Evolutionary conservation across 2,329 filamentous ascomycete species (phyloP).

Genomic region (Stromatinia cepivora): DNA sequence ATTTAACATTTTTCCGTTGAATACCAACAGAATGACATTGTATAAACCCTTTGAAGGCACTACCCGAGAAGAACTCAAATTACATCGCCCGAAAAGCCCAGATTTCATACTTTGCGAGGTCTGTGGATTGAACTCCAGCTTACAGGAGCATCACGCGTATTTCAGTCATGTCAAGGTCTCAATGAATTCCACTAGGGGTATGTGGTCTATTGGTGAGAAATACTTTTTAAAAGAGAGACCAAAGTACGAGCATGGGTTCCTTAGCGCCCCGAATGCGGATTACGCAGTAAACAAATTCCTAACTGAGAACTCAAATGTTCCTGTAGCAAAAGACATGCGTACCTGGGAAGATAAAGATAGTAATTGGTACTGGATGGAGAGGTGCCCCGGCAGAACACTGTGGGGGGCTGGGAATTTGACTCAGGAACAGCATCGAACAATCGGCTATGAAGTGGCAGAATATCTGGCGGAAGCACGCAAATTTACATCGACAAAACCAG

Average conservation of each 20-base stretch:
- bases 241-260: accelerated
- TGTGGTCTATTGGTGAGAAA: background rate
- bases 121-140: background rate
- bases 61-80: background rate
- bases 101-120: background rate
- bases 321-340: background rate
- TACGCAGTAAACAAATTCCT: background rate
- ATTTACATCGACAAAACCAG: conserved; percentile 12
- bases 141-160: background rate
- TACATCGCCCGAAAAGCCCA: background rate
- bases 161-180: conserved; percentile 10
- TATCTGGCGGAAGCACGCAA: conserved; percentile 7
- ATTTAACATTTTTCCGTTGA: background rate
- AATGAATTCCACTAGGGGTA: background rate
- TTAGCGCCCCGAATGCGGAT: background rate
- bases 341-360: background rate
- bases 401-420: accelerated
- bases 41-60: background rate
- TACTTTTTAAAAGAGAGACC: background rate
- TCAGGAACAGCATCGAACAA: background rate
- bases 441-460: background rate
- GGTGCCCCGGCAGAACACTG: background rate
- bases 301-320: background rate
- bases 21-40: background rate
- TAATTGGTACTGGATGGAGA: background rate